Percentiles rank a stretch among this genome's conserved stretches.
Evolutionary conservation across 1,284 basidiomycete species (phyloP).

Genomic region (Moesziomyces aphidis): DNA sequence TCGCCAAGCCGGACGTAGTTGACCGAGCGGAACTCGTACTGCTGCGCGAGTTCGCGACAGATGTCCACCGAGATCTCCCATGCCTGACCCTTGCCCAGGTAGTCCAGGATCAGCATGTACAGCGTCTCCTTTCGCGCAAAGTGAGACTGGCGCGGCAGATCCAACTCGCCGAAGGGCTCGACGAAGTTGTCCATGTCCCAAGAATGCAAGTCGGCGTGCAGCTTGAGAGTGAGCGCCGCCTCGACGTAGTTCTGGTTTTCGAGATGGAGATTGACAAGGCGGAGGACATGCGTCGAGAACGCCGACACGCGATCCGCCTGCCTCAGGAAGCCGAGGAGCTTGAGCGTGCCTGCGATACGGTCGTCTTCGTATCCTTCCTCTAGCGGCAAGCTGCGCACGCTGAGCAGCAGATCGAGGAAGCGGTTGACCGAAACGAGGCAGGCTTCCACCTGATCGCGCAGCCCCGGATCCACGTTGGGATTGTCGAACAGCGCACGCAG

Average conservation of each 20-base stretch:
- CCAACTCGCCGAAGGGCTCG: constrained; percentile 74
- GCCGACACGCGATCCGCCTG: constrained; percentile 61
- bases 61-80: constrained; percentile 95
- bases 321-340: constrained; percentile 68
- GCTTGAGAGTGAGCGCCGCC: constrained; percentile 83
- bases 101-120: constrained; percentile 68
- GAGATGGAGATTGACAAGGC: constrained; percentile 73
- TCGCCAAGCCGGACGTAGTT: constrained; percentile 71
- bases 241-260: constrained; percentile 90
- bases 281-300: constrained; percentile 62
- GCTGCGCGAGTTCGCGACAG: constrained; percentile 77
- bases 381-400: constrained; percentile 80
- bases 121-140: constrained; percentile 87
- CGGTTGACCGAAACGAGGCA: constrained; percentile 91
- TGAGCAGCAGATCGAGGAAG: constrained; percentile 92
- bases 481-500: constrained; percentile 87
- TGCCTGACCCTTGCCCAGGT: constrained; percentile 83
- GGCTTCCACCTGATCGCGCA: constrained; percentile 80
- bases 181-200: constrained; percentile 82
- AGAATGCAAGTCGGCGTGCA: constrained; percentile 92
- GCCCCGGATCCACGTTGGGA: constrained; percentile 80
- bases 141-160: constrained; percentile 88
- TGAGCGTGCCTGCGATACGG: constrained; percentile 88
- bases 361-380: constrained; percentile 75
- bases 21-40: constrained; percentile 61